Evolutionary conservation across 208 protist species (phyloP).

Genomic region (Leishmania tropica): DNA sequence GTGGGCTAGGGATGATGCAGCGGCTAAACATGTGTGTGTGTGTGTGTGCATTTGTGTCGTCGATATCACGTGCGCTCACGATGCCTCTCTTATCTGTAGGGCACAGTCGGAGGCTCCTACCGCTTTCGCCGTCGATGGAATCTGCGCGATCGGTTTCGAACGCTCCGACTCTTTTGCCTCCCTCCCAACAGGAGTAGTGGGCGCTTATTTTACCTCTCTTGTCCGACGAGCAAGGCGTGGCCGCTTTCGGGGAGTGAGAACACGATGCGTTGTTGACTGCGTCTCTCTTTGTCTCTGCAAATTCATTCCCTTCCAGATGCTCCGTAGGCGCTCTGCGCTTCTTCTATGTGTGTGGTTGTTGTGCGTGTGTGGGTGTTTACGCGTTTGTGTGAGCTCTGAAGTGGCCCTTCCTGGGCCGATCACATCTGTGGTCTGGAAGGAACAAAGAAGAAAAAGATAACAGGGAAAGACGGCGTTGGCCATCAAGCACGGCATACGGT

Average conservation of each 20-base stretch:
- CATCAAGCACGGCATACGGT: background rate
- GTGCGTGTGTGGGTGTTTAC: background rate
- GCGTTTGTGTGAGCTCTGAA: background rate
- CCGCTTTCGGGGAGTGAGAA: constrained; percentile 8
- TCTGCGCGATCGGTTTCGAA: background rate
- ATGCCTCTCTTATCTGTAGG: background rate
- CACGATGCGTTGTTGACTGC: background rate
- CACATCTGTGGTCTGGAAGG: background rate
- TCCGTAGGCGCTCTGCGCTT: background rate
- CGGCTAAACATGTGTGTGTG: constrained; percentile 1
- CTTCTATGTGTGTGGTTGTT: background rate
- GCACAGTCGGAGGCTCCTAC: background rate
- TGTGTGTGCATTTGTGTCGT: background rate
- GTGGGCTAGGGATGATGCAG: background rate
- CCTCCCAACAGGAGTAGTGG: background rate
- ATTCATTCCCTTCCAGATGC: background rate
- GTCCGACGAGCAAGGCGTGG: background rate
- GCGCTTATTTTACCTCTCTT: constrained; percentile 7
- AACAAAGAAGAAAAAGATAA: background rate
- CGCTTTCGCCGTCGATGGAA: background rate
- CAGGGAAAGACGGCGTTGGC: background rate
- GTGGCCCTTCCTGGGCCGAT: background rate
- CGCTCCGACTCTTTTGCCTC: background rate
- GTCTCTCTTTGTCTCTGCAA: constrained; percentile 1
- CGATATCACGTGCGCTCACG: constrained; percentile 4